Evolutionary conservation across 169 alveolate genomes (phyloP).

Genomic region (Cryptosporidium felis): DNA sequence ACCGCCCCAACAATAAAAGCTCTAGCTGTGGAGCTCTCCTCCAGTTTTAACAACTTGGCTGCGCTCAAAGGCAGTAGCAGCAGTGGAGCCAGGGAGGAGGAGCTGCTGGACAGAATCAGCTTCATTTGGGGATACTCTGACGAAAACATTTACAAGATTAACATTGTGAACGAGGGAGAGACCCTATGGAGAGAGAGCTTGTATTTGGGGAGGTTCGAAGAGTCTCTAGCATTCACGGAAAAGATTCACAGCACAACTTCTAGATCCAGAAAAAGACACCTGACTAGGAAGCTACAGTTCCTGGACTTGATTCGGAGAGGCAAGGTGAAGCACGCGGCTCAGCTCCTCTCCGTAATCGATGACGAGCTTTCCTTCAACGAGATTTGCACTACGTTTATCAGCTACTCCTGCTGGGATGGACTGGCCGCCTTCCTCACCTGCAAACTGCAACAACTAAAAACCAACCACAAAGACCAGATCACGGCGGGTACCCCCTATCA

Average conservation of each 20-base stretch:
- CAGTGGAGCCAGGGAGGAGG: slow-evolving; percentile 16
- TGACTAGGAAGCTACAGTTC: slow-evolving; percentile 27
- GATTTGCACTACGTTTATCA: slow-evolving; percentile 43
- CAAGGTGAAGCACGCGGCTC: slow-evolving; percentile 4
- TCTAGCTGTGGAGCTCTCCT: slow-evolving; percentile 29
- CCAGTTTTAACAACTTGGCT: neutral
- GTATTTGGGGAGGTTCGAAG: slow-evolving; percentile 55
- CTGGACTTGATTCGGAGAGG: slow-evolving; percentile 22
- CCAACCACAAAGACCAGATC: slow-evolving; percentile 8
- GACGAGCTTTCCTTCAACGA: slow-evolving; percentile 48
- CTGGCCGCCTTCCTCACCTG: slow-evolving; percentile 4
- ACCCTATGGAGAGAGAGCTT: slow-evolving; percentile 60
- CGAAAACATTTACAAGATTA: slow-evolving; percentile 44
- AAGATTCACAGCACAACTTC: slow-evolving; percentile 18
- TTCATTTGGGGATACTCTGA: slow-evolving; percentile 55
- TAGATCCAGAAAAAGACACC: neutral
- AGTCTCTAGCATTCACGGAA: slow-evolving; percentile 13
- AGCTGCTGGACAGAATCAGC: slow-evolving; percentile 24
- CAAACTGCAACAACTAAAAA: slow-evolving; percentile 15
- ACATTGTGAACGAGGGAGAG: slow-evolving; percentile 49
- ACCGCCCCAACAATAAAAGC: neutral
- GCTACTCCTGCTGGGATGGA: slow-evolving; percentile 31
- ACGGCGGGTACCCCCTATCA: neutral
- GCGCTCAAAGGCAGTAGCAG: neutral
- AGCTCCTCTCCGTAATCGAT: slow-evolving; percentile 9